Conservation (phyloP, 2,329 filamentous ascomycete species). For the Stemphylium vesicarium region DNA sequence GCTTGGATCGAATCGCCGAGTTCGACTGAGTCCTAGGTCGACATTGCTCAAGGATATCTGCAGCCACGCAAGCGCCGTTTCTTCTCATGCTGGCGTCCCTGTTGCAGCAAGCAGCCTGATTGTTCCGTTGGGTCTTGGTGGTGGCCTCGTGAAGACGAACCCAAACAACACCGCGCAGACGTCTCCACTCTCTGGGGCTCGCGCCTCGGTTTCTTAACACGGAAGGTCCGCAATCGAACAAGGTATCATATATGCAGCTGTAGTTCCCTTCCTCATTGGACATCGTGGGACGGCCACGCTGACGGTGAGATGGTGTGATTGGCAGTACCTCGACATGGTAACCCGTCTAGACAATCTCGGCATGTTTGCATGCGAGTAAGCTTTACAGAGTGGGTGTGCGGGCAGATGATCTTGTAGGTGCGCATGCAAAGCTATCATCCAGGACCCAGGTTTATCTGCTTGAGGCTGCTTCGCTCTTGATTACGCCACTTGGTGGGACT, state of each 20-base stretch:
- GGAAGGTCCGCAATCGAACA: conserved; percentile 23
- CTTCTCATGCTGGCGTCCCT: conserved; percentile 7
- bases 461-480: conserved; percentile 5
- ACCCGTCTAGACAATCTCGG: conserved; percentile 7
- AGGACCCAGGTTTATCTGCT: conserved; percentile 4
- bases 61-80: conserved; percentile 19
- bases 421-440: conserved; percentile 9
- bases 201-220: conserved; percentile 16
- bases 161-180: conserved; percentile 7
- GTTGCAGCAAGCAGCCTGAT: conserved; percentile 2
- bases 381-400: conserved; percentile 22
- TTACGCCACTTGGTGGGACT: background rate
- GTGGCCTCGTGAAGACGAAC: conserved; percentile 15
- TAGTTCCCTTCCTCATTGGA: conserved; percentile 22
- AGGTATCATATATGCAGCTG: conserved; percentile 13
- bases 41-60: conserved; percentile 14
- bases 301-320: conserved; percentile 5
- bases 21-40: conserved; percentile 1
- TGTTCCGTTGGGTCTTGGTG: conserved; percentile 12
- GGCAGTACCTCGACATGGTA: conserved; percentile 7
- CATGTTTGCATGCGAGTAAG: conserved; percentile 22
- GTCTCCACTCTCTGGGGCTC: conserved; percentile 12
- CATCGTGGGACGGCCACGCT: background rate
- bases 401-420: conserved; percentile 22
- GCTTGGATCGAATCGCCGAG: background rate